Evolutionary conservation across 768 basidiomycete genomes (phyloP).

Genomic region (Daedaleopsis nitida): DNA sequence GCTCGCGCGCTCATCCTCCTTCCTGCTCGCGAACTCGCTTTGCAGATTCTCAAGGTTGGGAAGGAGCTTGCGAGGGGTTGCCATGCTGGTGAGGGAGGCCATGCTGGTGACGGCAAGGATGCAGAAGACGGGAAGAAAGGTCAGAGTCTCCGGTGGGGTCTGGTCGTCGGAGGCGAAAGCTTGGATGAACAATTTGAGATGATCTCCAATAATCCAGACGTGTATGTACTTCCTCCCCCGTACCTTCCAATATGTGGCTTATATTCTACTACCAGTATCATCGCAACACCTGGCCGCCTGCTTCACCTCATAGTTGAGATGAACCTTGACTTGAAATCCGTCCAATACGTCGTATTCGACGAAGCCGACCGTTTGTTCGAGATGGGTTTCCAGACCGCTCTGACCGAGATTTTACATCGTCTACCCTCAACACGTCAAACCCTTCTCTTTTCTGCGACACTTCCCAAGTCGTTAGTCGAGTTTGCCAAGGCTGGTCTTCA

Average conservation of each 20-base stretch:
- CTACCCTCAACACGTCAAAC: conserved; percentile 89
- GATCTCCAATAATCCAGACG: conserved; percentile 91
- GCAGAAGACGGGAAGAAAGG: conserved; percentile 56
- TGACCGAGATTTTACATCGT: conserved; percentile 89
- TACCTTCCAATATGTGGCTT: not conserved
- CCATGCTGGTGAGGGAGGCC: conserved; percentile 58
- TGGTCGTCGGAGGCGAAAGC: conserved; percentile 94
- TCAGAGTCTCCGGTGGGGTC: conserved; percentile 80
- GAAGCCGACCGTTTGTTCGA: conserved; percentile 99
- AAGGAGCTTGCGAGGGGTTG: conserved; percentile 91
- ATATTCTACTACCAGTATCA: conserved; percentile 59
- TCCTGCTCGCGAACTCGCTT: conserved; percentile 90
- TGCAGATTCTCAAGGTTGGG: conserved; percentile 92
- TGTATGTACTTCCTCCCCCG: conserved; percentile 57
- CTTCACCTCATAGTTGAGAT: conserved; percentile 98
- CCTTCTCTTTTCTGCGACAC: conserved; percentile 92
- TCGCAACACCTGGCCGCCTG: conserved; percentile 96
- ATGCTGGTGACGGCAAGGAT: conserved; percentile 65
- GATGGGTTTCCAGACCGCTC: conserved; percentile 93
- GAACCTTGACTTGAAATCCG: conserved; percentile 85
- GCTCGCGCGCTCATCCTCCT: conserved; percentile 87
- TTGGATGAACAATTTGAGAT: conserved; percentile 96
- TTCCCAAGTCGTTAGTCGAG: conserved; percentile 94
- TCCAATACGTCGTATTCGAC: conserved; percentile 93
- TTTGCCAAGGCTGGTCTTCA: conserved; percentile 97